Evolutionary conservation across 1,139 yeast species (phyloP).

Genomic region (Pichia sp.): DNA sequence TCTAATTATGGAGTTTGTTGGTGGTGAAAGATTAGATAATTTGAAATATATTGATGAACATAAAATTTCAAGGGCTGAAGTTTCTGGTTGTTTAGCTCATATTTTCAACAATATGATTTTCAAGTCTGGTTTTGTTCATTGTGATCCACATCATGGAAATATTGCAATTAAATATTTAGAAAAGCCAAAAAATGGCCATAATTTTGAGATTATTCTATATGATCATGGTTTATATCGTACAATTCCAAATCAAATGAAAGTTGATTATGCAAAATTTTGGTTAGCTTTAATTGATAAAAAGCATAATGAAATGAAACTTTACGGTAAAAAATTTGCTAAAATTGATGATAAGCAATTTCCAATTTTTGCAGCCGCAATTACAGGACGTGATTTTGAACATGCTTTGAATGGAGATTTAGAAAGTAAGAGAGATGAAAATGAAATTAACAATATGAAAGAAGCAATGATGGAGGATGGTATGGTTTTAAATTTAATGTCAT

Average conservation of each 20-base stretch:
- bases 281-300: slow-evolving; percentile 73
- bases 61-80: slow-evolving; percentile 67
- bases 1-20: slow-evolving; percentile 80
- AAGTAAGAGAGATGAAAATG: slow-evolving; percentile 47
- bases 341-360: slow-evolving; percentile 73
- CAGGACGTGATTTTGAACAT: slow-evolving; percentile 73
- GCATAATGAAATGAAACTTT: slow-evolving; percentile 55
- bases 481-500: slow-evolving; percentile 69
- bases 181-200: slow-evolving; percentile 42
- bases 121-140: slow-evolving; percentile 86
- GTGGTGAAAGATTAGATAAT: slow-evolving; percentile 81
- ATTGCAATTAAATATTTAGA: slow-evolving; percentile 62
- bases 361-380: slow-evolving; percentile 85
- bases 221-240: slow-evolving; percentile 93
- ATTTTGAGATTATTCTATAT: slow-evolving; percentile 84
- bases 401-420: slow-evolving; percentile 70
- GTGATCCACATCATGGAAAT: slow-evolving; percentile 98
- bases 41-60: slow-evolving; percentile 54
- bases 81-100: slow-evolving; percentile 80
- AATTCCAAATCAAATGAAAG: slow-evolving; percentile 68
- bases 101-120: slow-evolving; percentile 93
- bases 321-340: slow-evolving; percentile 78
- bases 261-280: slow-evolving; percentile 91
- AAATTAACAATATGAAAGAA: slow-evolving; percentile 57
- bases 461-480: slow-evolving; percentile 57